phyloP scores from a whole-genome alignment of 768 basidiomycete species.

The Xerocomellus intermedius region DNA sequence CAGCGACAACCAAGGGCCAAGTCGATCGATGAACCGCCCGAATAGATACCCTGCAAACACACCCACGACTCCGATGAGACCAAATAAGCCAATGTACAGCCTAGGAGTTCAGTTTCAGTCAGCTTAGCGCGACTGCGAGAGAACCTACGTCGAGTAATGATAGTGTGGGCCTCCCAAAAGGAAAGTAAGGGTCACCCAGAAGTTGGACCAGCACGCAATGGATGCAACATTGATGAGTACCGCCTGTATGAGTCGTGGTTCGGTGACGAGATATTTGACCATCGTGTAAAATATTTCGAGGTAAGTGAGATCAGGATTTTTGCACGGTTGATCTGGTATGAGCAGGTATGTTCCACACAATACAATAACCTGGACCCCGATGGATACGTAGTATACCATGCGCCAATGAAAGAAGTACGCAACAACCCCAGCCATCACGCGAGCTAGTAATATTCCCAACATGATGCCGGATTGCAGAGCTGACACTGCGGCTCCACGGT shows the following conservation, averaged over 20 bases:
- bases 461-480: conserved; percentile 30
- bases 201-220: conserved; percentile 30
- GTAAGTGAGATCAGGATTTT: conserved; percentile 37
- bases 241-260: conserved; percentile 40
- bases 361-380: conserved; percentile 32
- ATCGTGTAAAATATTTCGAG: conserved; percentile 35
- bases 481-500: conserved; percentile 23
- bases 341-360: conserved; percentile 30
- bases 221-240: conserved; percentile 23
- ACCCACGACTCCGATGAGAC: conserved; percentile 43
- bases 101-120: conserved; percentile 1
- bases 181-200: conserved; percentile 44
- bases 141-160: conserved; percentile 31
- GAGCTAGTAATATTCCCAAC: conserved; percentile 26
- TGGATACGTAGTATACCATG: conserved; percentile 41
- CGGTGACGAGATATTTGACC: conserved; percentile 38
- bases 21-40: conserved; percentile 19
- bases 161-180: conserved; percentile 40
- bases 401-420: conserved; percentile 40
- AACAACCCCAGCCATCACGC: conserved; percentile 38
- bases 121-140: neutral
- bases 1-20: conserved; percentile 43
- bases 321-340: conserved; percentile 43
- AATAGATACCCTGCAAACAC: conserved; percentile 26
- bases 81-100: conserved; percentile 46